phyloP scores from a whole-genome alignment of 1,139 yeast genomes.

The Diutina catenulata region DNA sequence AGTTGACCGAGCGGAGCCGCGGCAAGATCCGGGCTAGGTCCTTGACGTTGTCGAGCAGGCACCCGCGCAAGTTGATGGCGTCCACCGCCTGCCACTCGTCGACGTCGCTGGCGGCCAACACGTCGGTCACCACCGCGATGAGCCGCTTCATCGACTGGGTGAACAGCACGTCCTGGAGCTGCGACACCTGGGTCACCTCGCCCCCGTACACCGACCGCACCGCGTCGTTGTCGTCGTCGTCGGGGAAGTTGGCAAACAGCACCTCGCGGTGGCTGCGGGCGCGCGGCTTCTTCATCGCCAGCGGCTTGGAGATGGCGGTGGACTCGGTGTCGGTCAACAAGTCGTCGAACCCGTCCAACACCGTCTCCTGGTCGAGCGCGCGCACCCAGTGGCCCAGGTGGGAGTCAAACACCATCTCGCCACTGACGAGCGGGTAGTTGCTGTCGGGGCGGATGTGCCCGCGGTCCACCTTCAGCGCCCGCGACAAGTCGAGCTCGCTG shows the following conservation, averaged over 20 bases:
- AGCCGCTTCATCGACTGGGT: neutral
- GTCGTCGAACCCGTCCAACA: neutral
- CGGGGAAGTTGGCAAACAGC: neutral
- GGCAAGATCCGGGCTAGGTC: neutral
- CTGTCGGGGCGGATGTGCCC: neutral
- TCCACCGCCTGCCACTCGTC: neutral
- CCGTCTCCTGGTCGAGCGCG: neutral
- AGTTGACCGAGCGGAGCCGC: neutral
- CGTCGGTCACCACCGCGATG: neutral
- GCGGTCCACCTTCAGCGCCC: neutral
- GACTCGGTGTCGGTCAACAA: neutral
- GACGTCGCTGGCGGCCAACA: neutral
- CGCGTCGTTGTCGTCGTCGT: conserved; percentile 2
- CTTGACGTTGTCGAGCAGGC: neutral
- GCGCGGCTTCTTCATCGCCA: conserved; percentile 4
- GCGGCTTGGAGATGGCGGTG: neutral
- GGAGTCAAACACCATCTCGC: conserved; percentile 1
- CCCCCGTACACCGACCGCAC: too few species aligned
- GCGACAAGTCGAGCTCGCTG: neutral
- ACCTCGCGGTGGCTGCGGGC: neutral
- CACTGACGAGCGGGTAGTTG: neutral
- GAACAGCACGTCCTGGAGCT: neutral
- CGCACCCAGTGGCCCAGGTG: neutral
- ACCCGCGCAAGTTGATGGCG: neutral
- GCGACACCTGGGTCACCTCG: conserved; percentile 1